These are phyloP conservation scores for Craspedostauros australis DNA, from an alignment of 108 stramenopile species.

Conservation along the genomic window DNA sequence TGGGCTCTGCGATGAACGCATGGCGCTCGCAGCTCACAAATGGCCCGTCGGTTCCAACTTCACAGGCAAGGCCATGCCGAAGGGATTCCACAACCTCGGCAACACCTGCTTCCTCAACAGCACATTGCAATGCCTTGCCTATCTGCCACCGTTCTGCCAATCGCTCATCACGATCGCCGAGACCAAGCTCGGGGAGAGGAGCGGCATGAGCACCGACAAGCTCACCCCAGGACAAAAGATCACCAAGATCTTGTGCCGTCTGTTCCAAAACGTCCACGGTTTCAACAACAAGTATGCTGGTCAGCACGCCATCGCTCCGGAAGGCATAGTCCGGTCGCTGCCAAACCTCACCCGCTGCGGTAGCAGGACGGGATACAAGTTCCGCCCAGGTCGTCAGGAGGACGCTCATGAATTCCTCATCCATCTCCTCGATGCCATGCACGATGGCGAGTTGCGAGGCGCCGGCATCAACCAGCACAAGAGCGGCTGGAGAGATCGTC, in stretches of 20 bases:
- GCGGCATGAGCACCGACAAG: conserved; percentile 14
- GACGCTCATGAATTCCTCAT: conserved; percentile 98
- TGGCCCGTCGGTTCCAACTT: conserved; percentile 33
- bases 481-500: conserved; percentile 76
- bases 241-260: conserved; percentile 37
- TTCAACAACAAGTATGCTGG: background rate
- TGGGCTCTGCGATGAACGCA: conserved; percentile 78
- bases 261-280: conserved; percentile 55
- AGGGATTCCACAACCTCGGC: conserved; percentile 87
- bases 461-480: conserved; percentile 68
- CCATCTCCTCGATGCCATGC: conserved; percentile 87
- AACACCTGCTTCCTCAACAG: conserved; percentile 98
- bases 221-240: conserved; percentile 48
- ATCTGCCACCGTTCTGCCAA: conserved; percentile 86
- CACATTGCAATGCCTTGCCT: conserved; percentile 87
- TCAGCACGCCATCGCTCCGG: conserved; percentile 48
- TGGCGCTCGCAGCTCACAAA: conserved; percentile 45
- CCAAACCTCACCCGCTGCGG: conserved; percentile 43
- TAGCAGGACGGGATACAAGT: conserved; percentile 62
- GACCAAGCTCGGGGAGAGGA: conserved; percentile 10
- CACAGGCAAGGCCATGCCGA: conserved; percentile 34
- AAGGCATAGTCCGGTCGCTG: conserved; percentile 58
- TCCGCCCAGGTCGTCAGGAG: conserved; percentile 91
- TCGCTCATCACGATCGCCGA: conserved; percentile 42
- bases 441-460: conserved; percentile 71